Base-by-base conservation (phyloP, 441 rosid species). In the Macaranga tanarius region DNA sequence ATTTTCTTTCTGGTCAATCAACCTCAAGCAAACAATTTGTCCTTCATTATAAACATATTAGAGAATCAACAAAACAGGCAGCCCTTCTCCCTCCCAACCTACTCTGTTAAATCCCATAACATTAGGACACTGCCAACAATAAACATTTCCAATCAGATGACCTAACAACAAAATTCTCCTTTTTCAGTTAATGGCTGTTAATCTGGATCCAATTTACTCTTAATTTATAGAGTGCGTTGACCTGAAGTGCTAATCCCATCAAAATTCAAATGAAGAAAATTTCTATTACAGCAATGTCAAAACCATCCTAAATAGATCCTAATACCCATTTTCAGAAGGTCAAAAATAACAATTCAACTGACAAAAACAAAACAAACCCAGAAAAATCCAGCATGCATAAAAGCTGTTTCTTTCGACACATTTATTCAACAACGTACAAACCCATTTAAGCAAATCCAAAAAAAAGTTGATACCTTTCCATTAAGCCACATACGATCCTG, bases 401-500 rank as follows among this genome's bases (percentile, higher is more conserved):
- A 19, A 26, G 11, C 25, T 12, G 7, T 17, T 40, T 66, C 38
- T 13, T 42, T 23, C 20, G 67, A 23, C 4, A 44, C 51, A 10
- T 62, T 54, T 11, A 25, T 8, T 57, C 34, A 23, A 17, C 17
- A 20, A 15, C 26, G 65, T 19, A 42, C 42, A 4, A 55, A 55
- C 42, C 52, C 74, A 70, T 15, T 17, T 44, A 23, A 50, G 10
- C 44, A 59, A 56, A 40, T 19, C 40, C 25, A 50, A 34, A 2
- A 3, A 3, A 13, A 23, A 56, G 48, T 15, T 1, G 8, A 20
- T 77, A 94, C 98, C 95, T 95, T 88, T 76, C 95, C 98, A 71
- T 95, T 95, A 75, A 95, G 99, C 98, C 99, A 95, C 99, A 92
- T 92, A 69, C 89, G 93, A 80, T 95, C 99, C 62, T 85, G 87